Conservation (phyloP, 495 filamentous ascomycete genomes). For the Recurvomyces mirabilis region DNA sequence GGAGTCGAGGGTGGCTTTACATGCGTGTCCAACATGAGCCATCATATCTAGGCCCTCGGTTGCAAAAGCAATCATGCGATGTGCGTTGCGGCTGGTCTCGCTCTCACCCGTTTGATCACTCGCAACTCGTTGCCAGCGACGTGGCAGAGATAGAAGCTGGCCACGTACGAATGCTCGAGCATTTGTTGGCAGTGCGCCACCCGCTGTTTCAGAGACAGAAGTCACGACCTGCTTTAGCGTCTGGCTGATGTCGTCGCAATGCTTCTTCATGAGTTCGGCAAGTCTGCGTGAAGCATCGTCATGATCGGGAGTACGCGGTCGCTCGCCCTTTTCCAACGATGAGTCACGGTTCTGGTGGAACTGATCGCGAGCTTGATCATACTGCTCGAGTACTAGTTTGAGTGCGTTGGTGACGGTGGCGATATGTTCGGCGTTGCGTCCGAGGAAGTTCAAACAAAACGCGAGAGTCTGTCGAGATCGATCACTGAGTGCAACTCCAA, state of each 20-base stretch:
- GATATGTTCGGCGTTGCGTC: slow-evolving; percentile 64
- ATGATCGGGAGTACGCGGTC: slow-evolving; percentile 26
- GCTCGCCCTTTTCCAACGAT: slow-evolving; percentile 18
- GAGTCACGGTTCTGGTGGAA: slow-evolving; percentile 22
- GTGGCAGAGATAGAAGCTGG: slow-evolving; percentile 68
- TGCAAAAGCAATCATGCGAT: slow-evolving; percentile 66
- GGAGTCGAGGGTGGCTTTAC: slow-evolving; percentile 72
- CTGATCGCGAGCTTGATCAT: slow-evolving; percentile 41
- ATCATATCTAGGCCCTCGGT: slow-evolving; percentile 86
- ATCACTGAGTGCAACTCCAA: slow-evolving; percentile 79
- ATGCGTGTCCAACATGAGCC: slow-evolving; percentile 65
- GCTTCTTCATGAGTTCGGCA: slow-evolving; percentile 49
- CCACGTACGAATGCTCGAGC: slow-evolving; percentile 64
- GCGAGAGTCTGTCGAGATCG: slow-evolving; percentile 65
- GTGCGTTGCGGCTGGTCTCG: slow-evolving; percentile 42
- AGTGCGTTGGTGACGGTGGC: slow-evolving; percentile 56
- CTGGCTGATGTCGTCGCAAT: slow-evolving; percentile 62
- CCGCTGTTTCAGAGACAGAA: slow-evolving; percentile 71
- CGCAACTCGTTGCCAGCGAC: slow-evolving; percentile 49
- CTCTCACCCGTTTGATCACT: slow-evolving; percentile 34
- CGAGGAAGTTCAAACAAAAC: slow-evolving; percentile 66
- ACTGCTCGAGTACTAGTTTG: slow-evolving; percentile 60
- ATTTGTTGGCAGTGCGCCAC: slow-evolving; percentile 74
- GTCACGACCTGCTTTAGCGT: slow-evolving; percentile 67
- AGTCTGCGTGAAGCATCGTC: slow-evolving; percentile 35